Percentiles rank a stretch among this genome's conserved stretches.
Conservation (phyloP, 129 eudicot genomes). For the Escallonia herrerae region DNA sequence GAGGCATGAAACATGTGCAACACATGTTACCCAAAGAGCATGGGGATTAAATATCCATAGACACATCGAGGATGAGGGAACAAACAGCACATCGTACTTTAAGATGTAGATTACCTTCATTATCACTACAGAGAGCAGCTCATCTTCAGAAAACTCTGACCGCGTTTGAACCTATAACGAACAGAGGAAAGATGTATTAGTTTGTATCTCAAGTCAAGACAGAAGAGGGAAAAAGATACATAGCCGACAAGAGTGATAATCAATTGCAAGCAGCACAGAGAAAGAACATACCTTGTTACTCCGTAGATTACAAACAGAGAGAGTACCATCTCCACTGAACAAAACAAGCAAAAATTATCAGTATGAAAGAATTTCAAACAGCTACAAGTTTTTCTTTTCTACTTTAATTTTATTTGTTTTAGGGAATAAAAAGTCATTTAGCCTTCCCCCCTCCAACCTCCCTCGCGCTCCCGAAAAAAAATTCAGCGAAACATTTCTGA, state of each 20-base stretch:
- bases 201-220: background rate
- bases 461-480: too few relatives aligned
- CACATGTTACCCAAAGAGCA: background rate
- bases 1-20: background rate
- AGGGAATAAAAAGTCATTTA: too few relatives aligned
- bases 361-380: too few relatives aligned
- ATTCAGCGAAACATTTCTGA: too few relatives aligned
- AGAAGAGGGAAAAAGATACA: background rate
- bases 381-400: too few relatives aligned
- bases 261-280: background rate
- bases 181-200: background rate
- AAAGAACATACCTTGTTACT: constrained; percentile 63
- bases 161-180: constrained; percentile 74
- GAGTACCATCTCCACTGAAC: constrained; percentile 90
- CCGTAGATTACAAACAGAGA: constrained; percentile 89
- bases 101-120: constrained; percentile 64
- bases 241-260: background rate
- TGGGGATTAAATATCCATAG: background rate
- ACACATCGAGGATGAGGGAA: background rate
- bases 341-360: background rate
- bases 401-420: too few relatives aligned
- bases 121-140: constrained; percentile 77
- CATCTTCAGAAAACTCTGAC: constrained; percentile 96
- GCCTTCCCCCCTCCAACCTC: too few relatives aligned
- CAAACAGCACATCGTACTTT: background rate